Evolutionary conservation across 257 asterid species (phyloP).

Genomic region (Forsythia suspensa): DNA sequence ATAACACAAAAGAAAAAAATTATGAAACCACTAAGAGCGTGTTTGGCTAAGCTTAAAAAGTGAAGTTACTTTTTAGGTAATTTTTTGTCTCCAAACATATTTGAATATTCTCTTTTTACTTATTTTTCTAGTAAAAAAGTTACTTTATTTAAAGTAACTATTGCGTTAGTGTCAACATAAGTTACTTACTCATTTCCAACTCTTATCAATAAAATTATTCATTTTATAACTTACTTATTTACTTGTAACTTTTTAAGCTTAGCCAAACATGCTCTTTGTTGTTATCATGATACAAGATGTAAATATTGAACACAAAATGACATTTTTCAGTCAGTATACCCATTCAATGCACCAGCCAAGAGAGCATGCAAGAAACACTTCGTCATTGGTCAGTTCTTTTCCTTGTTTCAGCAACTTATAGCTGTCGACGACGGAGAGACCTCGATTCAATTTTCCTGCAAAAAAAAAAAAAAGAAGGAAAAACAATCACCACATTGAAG

Average conservation of each 20-base stretch:
- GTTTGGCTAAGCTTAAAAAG: neutral
- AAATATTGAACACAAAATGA: constrained; percentile 20
- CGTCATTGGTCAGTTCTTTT: constrained; percentile 65
- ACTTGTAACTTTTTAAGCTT: neutral
- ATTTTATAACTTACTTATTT: neutral
- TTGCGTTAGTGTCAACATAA: neutral
- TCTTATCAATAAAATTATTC: neutral
- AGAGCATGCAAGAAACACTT: constrained; percentile 69
- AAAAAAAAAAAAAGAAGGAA: neutral
- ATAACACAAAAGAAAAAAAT: neutral
- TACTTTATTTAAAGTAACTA: neutral
- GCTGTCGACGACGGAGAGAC: constrained; percentile 91
- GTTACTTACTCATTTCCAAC: neutral
- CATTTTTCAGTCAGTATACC: constrained; percentile 44
- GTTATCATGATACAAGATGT: constrained; percentile 2
- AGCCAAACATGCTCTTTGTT: neutral
- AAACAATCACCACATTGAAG: neutral
- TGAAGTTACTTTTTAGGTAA: no score
- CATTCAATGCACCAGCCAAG: constrained; percentile 99
- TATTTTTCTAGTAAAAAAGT: neutral
- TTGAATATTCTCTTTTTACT: no score
- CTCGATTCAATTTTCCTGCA: constrained; percentile 90
- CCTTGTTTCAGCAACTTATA: constrained; percentile 76
- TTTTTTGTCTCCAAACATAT: neutral
- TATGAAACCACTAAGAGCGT: neutral